Evolutionary conservation across 2,329 filamentous ascomycete genomes (phyloP).

Genomic region (Sporothrix brunneoviolacea): DNA sequence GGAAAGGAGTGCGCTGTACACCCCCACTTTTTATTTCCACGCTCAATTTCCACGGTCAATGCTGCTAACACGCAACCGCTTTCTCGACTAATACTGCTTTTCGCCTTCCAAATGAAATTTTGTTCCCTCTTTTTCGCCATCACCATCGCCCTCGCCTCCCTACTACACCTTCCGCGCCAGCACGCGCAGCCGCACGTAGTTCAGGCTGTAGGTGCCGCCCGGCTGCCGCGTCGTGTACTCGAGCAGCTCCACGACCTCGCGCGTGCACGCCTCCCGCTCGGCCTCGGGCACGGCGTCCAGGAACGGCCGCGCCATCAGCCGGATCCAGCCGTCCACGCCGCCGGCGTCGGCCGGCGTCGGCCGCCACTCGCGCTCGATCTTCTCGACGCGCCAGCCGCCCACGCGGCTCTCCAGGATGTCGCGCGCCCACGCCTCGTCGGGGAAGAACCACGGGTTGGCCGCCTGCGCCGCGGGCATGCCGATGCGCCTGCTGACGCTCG

Average conservation of each 20-base stretch:
- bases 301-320: slow-evolving; percentile 54
- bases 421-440: slow-evolving; percentile 53
- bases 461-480: slow-evolving; percentile 41
- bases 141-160: neutral
- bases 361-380: slow-evolving; percentile 56
- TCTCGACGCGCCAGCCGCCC: slow-evolving; percentile 43
- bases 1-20: slow-evolving; percentile 1
- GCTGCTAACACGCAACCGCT: too few relatives aligned
- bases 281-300: slow-evolving; percentile 44
- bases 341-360: slow-evolving; percentile 53
- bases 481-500: slow-evolving; percentile 45
- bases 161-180: slow-evolving; percentile 18
- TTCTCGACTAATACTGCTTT: too few relatives aligned
- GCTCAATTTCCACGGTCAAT: too few relatives aligned
- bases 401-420: slow-evolving; percentile 35
- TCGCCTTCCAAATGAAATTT: too few relatives aligned
- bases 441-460: slow-evolving; percentile 65
- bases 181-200: slow-evolving; percentile 40
- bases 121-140: neutral
- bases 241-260: slow-evolving; percentile 48
- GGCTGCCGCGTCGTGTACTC: slow-evolving; percentile 48
- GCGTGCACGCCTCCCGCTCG: slow-evolving; percentile 46
- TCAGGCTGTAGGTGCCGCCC: slow-evolving; percentile 49
- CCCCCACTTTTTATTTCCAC: neutral
- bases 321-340: slow-evolving; percentile 59